These are phyloP conservation scores for Aspergillus spinulosporus DNA, from an alignment of 2,329 filamentous ascomycete genomes.

Conservation along the genomic window DNA sequence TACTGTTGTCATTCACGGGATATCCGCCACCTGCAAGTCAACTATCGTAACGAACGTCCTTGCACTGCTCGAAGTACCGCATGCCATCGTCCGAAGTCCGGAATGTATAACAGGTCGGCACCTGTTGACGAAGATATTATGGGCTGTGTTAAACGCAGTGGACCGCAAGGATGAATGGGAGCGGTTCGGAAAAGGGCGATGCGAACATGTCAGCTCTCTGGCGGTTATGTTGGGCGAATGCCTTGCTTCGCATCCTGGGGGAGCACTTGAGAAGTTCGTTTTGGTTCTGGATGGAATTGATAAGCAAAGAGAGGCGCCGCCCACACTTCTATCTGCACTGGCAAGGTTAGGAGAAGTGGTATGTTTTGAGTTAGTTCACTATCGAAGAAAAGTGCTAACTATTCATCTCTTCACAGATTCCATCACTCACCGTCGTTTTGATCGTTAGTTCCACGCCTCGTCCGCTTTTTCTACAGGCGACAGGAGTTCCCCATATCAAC, in stretches of 20 bases:
- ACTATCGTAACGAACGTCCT: slow-evolving; percentile 67
- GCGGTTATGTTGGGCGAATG: slow-evolving; percentile 64
- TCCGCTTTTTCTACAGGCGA: slow-evolving; percentile 66
- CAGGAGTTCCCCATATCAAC: slow-evolving; percentile 72
- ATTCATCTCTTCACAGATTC: slow-evolving; percentile 55
- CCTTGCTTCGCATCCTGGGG: slow-evolving; percentile 31
- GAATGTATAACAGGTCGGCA: slow-evolving; percentile 51
- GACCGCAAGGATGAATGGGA: slow-evolving; percentile 43
- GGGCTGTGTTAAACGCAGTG: slow-evolving; percentile 39
- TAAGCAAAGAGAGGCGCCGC: slow-evolving; percentile 73
- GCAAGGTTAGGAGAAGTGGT: slow-evolving; percentile 80
- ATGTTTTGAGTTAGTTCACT: slow-evolving; percentile 34
- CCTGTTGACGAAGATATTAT: slow-evolving; percentile 48
- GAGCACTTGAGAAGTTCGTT: slow-evolving; percentile 62
- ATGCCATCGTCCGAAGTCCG: slow-evolving; percentile 45
- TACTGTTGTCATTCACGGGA: slow-evolving; percentile 77
- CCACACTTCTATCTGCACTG: slow-evolving; percentile 76
- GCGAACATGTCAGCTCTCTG: slow-evolving; percentile 78
- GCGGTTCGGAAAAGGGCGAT: slow-evolving; percentile 57
- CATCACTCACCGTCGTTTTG: slow-evolving; percentile 73
- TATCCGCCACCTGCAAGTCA: slow-evolving; percentile 84
- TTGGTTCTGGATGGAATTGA: slow-evolving; percentile 88
- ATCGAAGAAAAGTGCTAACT: background rate
- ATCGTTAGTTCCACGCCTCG: slow-evolving; percentile 69
- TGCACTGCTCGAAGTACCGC: slow-evolving; percentile 54